Base-by-base conservation (phyloP, 768 basidiomycete species). In the Mycena capillaripes region DNA sequence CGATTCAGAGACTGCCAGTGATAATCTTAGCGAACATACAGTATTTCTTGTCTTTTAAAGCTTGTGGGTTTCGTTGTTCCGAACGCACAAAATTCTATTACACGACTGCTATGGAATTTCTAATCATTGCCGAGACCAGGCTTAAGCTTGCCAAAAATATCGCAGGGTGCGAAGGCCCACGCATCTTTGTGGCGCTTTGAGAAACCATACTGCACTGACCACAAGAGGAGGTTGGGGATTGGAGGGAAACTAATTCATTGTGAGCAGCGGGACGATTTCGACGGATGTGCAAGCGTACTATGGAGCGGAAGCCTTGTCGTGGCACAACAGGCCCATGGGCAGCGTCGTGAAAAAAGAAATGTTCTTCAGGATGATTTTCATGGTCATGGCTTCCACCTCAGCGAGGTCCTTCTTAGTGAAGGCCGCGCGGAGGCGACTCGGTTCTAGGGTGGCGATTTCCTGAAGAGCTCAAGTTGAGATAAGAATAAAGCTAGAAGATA, bases 141-240 rank as follows among this genome's bases (percentile, higher is more conserved):
- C 44, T 74, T 70, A 21, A 70, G 34, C 23, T 50, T 48, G 34
- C 81, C 80, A 50, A 74, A 64, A 21, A 78, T 69, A 74, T 81
- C 81, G 27, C 76, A 75, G 9, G 81, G 79, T 5, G 77, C 81
- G 57, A 81, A 82, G 14, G 70, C 77, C 80, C 82, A 83, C 17
- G 80, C 77, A 8, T 80, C 78, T 12, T 70, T 75, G 57, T 81
- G 75, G 34, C 70, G 76, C 42, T 78, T 63, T 11, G 72, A 79
- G 27, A 80, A 76, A 64, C 73, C 80, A 56, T 76, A 79, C 52
- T 74, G 65, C 10, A 72, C 72, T 3, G 75, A 68, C 77, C 75
- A 80, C 34, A 77, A 63, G 19, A 81, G n/a, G 1, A 75, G 78
- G 12, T 55, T 58, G 0, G 82, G 82, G 40, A 82, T 40, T 0